These are phyloP conservation scores for Solanum sitiens DNA, from an alignment of 257 asterid species.

Conservation along the genomic window DNA sequence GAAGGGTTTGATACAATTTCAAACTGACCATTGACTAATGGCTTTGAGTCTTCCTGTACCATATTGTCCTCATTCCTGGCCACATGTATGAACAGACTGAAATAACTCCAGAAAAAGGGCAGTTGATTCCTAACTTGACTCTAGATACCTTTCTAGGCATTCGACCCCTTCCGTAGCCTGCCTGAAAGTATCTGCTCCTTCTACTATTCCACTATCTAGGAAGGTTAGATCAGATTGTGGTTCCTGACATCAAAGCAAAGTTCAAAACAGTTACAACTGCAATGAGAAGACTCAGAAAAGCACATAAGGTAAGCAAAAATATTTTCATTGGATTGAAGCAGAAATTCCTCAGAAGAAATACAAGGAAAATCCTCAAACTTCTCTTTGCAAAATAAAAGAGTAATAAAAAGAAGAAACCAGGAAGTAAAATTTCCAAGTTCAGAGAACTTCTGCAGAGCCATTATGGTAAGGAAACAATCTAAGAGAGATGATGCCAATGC, in stretches of 20 bases:
- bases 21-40: constrained; percentile 25
- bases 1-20: constrained; percentile 31
- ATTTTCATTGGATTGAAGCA: not conserved
- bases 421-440: not conserved
- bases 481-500: not conserved
- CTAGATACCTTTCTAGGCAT: constrained; percentile 44
- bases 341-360: not conserved
- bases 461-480: not conserved
- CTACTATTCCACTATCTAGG: constrained; percentile 49
- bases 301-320: not conserved
- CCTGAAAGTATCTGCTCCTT: constrained; percentile 34
- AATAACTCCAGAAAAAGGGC: not conserved
- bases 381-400: not conserved
- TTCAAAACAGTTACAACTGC: not conserved
- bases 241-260: constrained; percentile 31
- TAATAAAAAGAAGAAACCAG: not conserved
- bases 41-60: constrained; percentile 32
- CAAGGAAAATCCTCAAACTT: not conserved
- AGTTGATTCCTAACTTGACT: not conserved
- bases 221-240: constrained; percentile 18
- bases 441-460: not conserved
- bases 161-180: constrained; percentile 30
- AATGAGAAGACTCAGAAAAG: not conserved
- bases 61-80: constrained; percentile 40
- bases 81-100: constrained; percentile 16